phyloP scores from a whole-genome alignment of 257 asterid species.

The Capsicum chinense region DNA sequence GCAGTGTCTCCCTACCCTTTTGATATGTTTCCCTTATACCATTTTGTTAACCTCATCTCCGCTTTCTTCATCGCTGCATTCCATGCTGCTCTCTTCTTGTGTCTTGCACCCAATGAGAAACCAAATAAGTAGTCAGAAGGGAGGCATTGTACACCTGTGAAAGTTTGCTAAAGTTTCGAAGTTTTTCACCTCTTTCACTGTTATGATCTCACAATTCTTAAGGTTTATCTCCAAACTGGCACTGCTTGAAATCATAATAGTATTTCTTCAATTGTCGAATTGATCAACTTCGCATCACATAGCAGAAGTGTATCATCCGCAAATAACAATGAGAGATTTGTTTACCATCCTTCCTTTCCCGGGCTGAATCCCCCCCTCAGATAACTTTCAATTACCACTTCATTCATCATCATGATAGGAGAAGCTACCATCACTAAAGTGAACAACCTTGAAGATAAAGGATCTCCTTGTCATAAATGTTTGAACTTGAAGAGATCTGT shows the following conservation, averaged over 20 bases:
- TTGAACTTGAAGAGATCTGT: neutral
- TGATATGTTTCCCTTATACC: neutral
- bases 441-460: neutral
- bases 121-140: neutral
- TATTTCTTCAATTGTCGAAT: neutral
- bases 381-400: neutral
- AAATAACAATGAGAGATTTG: neutral
- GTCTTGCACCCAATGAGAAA: neutral
- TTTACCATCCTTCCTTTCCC: neutral
- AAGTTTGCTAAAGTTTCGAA: neutral
- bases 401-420: constrained; percentile 2
- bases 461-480: neutral
- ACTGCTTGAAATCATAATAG: neutral
- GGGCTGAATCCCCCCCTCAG: neutral
- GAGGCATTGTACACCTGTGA: neutral
- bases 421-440: neutral
- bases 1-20: neutral
- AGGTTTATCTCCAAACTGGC: neutral
- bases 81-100: neutral
- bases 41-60: neutral
- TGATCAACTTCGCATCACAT: neutral
- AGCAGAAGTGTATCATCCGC: neutral
- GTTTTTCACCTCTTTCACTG: neutral
- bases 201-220: neutral
- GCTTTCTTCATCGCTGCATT: neutral